phyloP scores from a whole-genome alignment of 768 basidiomycete species.

The Termitomyces sp. region DNA sequence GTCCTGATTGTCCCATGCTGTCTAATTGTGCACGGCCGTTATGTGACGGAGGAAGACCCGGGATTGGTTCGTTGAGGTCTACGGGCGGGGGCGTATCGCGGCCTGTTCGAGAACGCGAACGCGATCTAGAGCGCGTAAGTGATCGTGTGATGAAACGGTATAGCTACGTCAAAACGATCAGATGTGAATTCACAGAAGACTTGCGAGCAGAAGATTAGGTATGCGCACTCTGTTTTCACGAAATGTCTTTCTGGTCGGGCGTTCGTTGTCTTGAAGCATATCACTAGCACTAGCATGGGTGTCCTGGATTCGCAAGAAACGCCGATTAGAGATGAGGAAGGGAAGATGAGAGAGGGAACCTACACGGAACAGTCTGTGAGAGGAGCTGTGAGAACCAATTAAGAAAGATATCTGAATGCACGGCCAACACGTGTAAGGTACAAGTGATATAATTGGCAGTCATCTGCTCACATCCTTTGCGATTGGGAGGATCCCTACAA shows the following conservation, averaged over 20 bases:
- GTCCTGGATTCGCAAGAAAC: background rate
- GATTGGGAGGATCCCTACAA: slow-evolving; percentile 18
- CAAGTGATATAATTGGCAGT: slow-evolving; percentile 14
- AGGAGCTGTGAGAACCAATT: slow-evolving; percentile 34
- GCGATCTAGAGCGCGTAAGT: slow-evolving; percentile 54
- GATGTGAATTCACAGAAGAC: slow-evolving; percentile 3
- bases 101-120: slow-evolving; percentile 42
- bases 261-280: slow-evolving; percentile 27
- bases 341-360: slow-evolving; percentile 5
- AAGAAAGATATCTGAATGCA: slow-evolving; percentile 31
- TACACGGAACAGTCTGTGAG: slow-evolving; percentile 26
- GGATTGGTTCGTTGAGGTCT: slow-evolving; percentile 16
- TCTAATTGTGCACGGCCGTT: slow-evolving; percentile 10
- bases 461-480: slow-evolving; percentile 26
- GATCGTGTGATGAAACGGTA: slow-evolving; percentile 53
- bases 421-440: slow-evolving; percentile 46
- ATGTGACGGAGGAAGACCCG: slow-evolving; percentile 15
- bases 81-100: slow-evolving; percentile 9
- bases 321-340: background rate
- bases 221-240: slow-evolving; percentile 41
- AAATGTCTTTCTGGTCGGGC: slow-evolving; percentile 33
- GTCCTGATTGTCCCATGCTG: slow-evolving; percentile 18
- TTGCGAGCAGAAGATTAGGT: slow-evolving; percentile 1
- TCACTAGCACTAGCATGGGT: slow-evolving; percentile 9
- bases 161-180: slow-evolving; percentile 34